Base-by-base conservation (phyloP, 768 basidiomycete genomes). In the Suillus spraguei region DNA sequence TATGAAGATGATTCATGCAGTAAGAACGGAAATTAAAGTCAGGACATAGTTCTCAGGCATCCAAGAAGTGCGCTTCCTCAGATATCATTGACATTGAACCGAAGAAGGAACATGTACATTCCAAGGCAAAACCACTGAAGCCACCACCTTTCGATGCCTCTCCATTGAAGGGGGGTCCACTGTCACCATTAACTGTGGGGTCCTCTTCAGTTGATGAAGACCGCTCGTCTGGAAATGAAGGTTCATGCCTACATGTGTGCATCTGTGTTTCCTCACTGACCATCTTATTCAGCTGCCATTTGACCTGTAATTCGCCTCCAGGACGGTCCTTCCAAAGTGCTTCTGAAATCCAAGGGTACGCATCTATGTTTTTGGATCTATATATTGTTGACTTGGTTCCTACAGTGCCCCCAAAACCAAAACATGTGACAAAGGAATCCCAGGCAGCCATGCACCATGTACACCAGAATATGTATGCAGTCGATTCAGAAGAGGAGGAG, bases 201-300 rank as follows among this genome's bases (percentile, higher is more conserved):
- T 53, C 33, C 1, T 53, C 52, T 53, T 53, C 52, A 2, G 20
- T 32, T 53, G 52, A 33, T 5, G 5, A 53, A 10, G 52, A 35
- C 2, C 50, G 0, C 32, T 33, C 33, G 11, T 32, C 17, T 52
- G 32, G 52, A 11, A 14, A 49, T 24, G 47, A 49, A 49, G 47
- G 47, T 49, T 49, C 24, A 24, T 49, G 47, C 47, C 24, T 47
- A 5, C 5, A 2, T 47, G n/a, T n/a, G n/a, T n/a, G n/a, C 46
- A 47, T 47, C 6, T 22, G n/a, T 46, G 1, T 47, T 47, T 47
- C 4, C 46, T 47, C 46, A 22, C 6, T 47, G 24, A 47, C 46
- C 22, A 47, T 47, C 46, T 49, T 49, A 49, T 49, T 49, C 47
- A 49, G 47, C 22, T 49, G 22, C 47, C 47, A 24, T 14, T 49